Evolutionary conservation across 148 eudicot genomes (phyloP).

Genomic region (Gaultheria prostrata): DNA sequence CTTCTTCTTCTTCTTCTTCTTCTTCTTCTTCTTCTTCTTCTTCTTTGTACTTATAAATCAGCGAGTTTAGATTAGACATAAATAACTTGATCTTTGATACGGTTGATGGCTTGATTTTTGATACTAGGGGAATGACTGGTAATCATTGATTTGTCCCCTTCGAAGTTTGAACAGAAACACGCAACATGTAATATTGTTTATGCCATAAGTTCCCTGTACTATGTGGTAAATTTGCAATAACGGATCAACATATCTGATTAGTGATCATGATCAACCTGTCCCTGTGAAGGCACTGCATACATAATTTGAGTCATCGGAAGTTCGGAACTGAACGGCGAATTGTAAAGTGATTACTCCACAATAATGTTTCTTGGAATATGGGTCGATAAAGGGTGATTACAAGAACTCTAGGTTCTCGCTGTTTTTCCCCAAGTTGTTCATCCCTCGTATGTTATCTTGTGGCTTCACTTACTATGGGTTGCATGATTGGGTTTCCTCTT

Average conservation of each 20-base stretch:
- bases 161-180: not conserved
- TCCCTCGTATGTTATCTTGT: not conserved
- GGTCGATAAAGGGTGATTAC: not conserved
- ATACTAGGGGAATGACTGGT: not conserved
- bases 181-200: not conserved
- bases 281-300: not conserved
- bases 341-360: not conserved
- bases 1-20: too few relatives aligned
- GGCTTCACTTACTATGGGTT: constrained; percentile 13
- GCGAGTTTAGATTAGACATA: not conserved
- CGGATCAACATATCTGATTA: not conserved
- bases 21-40: too few relatives aligned
- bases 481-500: not conserved
- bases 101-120: too few relatives aligned
- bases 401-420: not conserved
- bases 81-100: too few relatives aligned
- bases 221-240: not conserved
- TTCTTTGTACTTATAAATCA: too few relatives aligned
- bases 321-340: not conserved
- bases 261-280: not conserved
- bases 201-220: not conserved
- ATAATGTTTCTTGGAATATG: not conserved
- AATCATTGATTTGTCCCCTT: not conserved
- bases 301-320: not conserved
- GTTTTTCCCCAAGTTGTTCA: not conserved